phyloP scores from a whole-genome alignment of 129 eudicot genomes.

The Rutidosis leptorrhynchoides region DNA sequence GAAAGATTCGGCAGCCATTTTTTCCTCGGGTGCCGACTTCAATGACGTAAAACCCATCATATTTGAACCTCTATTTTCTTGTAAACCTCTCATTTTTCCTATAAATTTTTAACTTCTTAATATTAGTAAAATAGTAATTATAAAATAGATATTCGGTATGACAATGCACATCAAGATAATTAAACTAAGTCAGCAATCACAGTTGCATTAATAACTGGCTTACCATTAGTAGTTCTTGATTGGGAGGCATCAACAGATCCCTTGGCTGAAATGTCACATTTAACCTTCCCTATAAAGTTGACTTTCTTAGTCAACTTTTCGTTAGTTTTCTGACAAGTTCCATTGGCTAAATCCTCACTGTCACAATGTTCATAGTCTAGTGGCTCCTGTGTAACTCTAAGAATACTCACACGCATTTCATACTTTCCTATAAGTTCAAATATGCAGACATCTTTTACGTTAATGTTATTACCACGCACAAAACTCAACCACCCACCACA shows the following conservation, averaged over 20 bases:
- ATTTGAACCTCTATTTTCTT: slow-evolving; percentile 47
- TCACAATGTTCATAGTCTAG: slow-evolving; percentile 41
- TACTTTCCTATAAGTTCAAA: slow-evolving; percentile 77
- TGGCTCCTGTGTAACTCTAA: slow-evolving; percentile 60
- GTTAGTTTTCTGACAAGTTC: slow-evolving; percentile 38
- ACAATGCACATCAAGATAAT: background rate
- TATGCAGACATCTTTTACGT: slow-evolving; percentile 71
- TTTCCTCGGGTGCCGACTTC: slow-evolving; percentile 79
- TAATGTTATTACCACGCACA: slow-evolving; percentile 76
- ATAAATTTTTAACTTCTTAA: slow-evolving; percentile 17
- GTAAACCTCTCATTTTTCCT: slow-evolving; percentile 33
- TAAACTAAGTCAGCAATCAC: background rate
- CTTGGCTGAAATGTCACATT: slow-evolving; percentile 36
- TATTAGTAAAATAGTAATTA: background rate
- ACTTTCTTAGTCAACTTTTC: slow-evolving; percentile 39
- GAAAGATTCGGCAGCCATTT: slow-evolving; percentile 75
- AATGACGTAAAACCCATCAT: slow-evolving; percentile 58
- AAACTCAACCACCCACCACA: slow-evolving; percentile 93
- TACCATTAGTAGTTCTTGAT: slow-evolving; percentile 30
- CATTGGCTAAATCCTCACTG: slow-evolving; percentile 32
- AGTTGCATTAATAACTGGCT: slow-evolving; percentile 38
- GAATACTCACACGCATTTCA: slow-evolving; percentile 70
- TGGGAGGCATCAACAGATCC: slow-evolving; percentile 34
- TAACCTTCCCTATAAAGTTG: slow-evolving; percentile 39
- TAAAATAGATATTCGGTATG: background rate